Conservation (phyloP, 176 grass and related monocot genomes). For the Bonia amplexicaulis region DNA sequence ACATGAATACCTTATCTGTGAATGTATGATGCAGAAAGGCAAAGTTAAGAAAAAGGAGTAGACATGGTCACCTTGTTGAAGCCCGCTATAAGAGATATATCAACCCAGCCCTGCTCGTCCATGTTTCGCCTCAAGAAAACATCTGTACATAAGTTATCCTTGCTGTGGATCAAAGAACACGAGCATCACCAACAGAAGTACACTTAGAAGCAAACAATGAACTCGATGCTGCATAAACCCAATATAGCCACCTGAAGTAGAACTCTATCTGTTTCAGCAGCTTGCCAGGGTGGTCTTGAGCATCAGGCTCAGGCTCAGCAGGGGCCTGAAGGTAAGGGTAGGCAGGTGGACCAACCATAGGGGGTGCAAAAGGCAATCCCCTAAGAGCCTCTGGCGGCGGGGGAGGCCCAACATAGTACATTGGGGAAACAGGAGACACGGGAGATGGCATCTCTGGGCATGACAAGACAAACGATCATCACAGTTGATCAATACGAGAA, state of each 20-base stretch:
- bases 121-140: conserved; percentile 68
- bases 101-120: conserved; percentile 90
- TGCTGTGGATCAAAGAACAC: conserved; percentile 44
- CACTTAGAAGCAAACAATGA: background rate
- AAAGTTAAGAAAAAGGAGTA: background rate
- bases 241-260: conserved; percentile 76
- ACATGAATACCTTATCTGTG: background rate
- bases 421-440: conserved; percentile 44
- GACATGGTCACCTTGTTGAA: conserved; percentile 74
- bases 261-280: conserved; percentile 88
- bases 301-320: background rate
- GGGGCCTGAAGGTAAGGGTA: conserved; percentile 39
- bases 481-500: background rate
- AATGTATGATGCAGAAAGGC: background rate
- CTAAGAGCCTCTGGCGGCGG: conserved; percentile 59
- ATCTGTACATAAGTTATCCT: conserved; percentile 89
- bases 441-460: conserved; percentile 59
- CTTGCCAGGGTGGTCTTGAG: conserved; percentile 32
- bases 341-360: conserved; percentile 50
- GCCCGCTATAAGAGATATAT: conserved; percentile 70
- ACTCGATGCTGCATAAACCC: background rate
- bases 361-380: conserved; percentile 48
- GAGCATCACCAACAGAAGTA: conserved; percentile 17
- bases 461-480: background rate
- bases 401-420: conserved; percentile 66